Conservation (phyloP, 306 rosid genomes). For the Luffa acutangula region DNA sequence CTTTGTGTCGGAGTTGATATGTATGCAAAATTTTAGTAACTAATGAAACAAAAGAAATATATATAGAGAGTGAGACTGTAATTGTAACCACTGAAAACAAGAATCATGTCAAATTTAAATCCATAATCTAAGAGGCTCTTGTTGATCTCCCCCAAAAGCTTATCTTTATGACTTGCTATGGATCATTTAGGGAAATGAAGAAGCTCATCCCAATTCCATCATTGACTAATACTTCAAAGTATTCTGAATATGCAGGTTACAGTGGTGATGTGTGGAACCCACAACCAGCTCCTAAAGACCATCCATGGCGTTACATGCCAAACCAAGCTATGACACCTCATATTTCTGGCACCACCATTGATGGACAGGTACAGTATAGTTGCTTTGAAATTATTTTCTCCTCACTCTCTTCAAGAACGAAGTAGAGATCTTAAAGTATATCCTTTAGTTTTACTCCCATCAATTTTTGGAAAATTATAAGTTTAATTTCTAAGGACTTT, state of each 20-base stretch:
- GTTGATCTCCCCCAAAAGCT: not conserved
- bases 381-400: not conserved
- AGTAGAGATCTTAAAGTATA: not conserved
- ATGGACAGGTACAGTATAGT: slow-evolving; percentile 56
- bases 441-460: not conserved
- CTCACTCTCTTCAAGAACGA: not conserved
- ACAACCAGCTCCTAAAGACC: slow-evolving; percentile 98
- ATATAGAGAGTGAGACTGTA: too few relatives aligned
- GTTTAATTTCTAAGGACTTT: not conserved
- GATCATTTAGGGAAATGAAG: not conserved
- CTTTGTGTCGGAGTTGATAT: not conserved
- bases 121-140: not conserved
- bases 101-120: not conserved
- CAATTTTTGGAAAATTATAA: not conserved
- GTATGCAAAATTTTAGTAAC: not conserved
- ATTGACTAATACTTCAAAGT: not conserved
- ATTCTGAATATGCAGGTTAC: slow-evolving; percentile 43
- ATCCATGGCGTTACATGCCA: slow-evolving; percentile 99
- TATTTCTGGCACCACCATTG: slow-evolving; percentile 90
- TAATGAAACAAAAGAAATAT: too few relatives aligned
- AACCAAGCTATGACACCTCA: slow-evolving; percentile 99
- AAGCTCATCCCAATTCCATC: not conserved
- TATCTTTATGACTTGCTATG: not conserved
- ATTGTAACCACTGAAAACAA: not conserved
- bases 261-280: slow-evolving; percentile 94